Conservation (phyloP, 164 flowering plant species). For the Umbellularia californica region DNA sequence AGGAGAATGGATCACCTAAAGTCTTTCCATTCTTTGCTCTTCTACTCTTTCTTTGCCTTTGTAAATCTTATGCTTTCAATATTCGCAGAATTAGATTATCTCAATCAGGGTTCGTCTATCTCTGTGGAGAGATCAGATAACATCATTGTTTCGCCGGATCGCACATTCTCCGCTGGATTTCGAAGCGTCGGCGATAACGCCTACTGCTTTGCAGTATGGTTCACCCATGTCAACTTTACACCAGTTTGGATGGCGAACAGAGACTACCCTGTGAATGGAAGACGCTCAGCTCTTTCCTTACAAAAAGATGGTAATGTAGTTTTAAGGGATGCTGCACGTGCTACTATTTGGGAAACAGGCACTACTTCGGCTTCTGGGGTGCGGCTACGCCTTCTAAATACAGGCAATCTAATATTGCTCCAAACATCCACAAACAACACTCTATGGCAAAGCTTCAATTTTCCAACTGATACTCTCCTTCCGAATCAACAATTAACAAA, state of each 20-base stretch:
- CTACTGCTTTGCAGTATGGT: background rate
- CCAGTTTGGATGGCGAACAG: slow-evolving; percentile 26
- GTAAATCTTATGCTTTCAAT: background rate
- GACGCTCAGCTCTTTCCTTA: background rate
- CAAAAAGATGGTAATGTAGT: slow-evolving; percentile 12
- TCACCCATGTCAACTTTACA: slow-evolving; percentile 7
- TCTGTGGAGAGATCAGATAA: slow-evolving; percentile 11
- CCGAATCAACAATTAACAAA: slow-evolving; percentile 28
- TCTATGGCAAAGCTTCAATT: no score
- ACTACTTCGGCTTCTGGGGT: background rate
- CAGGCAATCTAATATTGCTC: slow-evolving; percentile 34
- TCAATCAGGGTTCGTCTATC: slow-evolving; percentile 11
- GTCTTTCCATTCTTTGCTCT: background rate
- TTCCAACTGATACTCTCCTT: slow-evolving; percentile 42
- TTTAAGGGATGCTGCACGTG: slow-evolving; percentile 9
- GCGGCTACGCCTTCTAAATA: slow-evolving; percentile 14
- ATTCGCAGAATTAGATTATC: background rate
- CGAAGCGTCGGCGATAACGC: background rate
- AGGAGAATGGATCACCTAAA: background rate
- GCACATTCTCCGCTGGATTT: slow-evolving; percentile 17
- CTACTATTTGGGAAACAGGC: slow-evolving; percentile 17
- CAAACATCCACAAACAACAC: background rate
- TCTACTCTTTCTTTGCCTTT: background rate
- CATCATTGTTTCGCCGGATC: slow-evolving; percentile 13
- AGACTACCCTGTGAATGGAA: slow-evolving; percentile 24